Base-by-base conservation (phyloP, 2,329 filamentous ascomycete species). In the Cercospora zeina region DNA sequence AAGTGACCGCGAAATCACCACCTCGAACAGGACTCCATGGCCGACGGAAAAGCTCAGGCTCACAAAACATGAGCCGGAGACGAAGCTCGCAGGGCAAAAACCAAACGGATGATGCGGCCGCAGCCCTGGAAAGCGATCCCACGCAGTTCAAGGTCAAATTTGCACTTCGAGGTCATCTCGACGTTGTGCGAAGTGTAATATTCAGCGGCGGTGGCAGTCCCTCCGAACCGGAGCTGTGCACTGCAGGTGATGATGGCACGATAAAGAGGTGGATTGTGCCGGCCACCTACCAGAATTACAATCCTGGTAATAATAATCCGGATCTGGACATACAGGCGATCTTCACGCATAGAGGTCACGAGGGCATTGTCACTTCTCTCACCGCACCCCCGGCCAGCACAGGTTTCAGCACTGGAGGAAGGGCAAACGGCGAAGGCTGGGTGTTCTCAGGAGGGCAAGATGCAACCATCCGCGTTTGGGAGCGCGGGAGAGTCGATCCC, bases 401-500 rank as follows among this genome's bases (percentile, higher is more conserved):
- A 27, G 95, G 90, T 72, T 96, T 97, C 74, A 89, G 91, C 7
- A 96, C 91, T 16, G 91, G 93, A 36, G 92, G 93, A 6, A 87
- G 93, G 65, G 91, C 90, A 7, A 87, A 89, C 70, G 93, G 93
- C 33, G 95, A 97, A 70, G 95, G 95, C 30, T 99, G 95, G 95
- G 93, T 99, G 67, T 99, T 99, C 77, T 97, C 93, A 4, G 95
- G 95, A 64, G 95, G 95, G 3, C 92, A 97, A 75, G 95, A 99
- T 76, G 87, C 90, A 16, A 96, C 91, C 6, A 87, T 99, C 37
- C 87, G 93, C 31, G 92, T 99, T 0, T 99, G 95, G 95, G 93
- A 99, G 76, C 86, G 93, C 55, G 93, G 93, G 30, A 83, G 93
- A 51, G 91, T 99, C 33, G 95, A 97, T 73, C 92, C 95, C 7